A percentile compares a stretch with the other conserved stretches of the same genome.
These are phyloP conservation scores for Phylloporus arenicola DNA, from an alignment of 768 basidiomycete species.

Conservation along the genomic window DNA sequence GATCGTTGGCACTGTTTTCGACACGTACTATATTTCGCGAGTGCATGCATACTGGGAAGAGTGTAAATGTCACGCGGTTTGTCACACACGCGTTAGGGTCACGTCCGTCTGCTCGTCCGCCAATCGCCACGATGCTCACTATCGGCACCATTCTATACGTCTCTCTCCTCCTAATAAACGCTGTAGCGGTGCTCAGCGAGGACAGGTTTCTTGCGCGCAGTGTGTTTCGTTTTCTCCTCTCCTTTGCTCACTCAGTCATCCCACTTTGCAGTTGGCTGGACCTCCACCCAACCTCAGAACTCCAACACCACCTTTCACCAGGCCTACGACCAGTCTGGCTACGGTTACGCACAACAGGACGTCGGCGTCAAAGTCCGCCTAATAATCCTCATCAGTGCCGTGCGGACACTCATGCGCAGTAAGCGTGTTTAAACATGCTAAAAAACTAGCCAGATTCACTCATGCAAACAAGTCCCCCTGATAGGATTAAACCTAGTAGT, in stretches of 20 bases:
- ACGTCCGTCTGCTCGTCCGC: constrained; percentile 6
- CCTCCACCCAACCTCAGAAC: constrained; percentile 58
- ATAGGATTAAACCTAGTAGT: constrained; percentile 84
- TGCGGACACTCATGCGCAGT: constrained; percentile 97
- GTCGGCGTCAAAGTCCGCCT: constrained; percentile 77
- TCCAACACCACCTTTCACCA: constrained; percentile 56
- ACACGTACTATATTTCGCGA: constrained; percentile 23
- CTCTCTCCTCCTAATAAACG: constrained; percentile 83
- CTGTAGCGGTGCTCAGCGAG: constrained; percentile 92
- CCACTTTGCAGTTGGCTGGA: constrained; percentile 75
- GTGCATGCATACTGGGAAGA: constrained; percentile 18
- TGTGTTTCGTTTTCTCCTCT: constrained; percentile 37
- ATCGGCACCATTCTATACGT: constrained; percentile 81
- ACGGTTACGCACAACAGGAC: constrained; percentile 50
- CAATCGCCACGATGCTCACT: constrained; percentile 39
- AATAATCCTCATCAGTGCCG: constrained; percentile 90
- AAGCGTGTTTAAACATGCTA: constrained; percentile 36
- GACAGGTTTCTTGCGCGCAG: constrained; percentile 93
- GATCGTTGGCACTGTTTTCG: not conserved
- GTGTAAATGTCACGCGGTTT: constrained; percentile 18
- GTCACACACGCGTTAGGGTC: constrained; percentile 18
- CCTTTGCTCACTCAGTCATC: constrained; percentile 13
- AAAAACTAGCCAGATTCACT: constrained; percentile 10
- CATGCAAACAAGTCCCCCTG: constrained; percentile 67
- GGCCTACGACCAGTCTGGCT: constrained; percentile 60